Percentiles rank a stretch among this genome's conserved stretches.
These are phyloP conservation scores for Athelia sp. DNA, from an alignment of 1,284 basidiomycete genomes.

Conservation along the genomic window DNA sequence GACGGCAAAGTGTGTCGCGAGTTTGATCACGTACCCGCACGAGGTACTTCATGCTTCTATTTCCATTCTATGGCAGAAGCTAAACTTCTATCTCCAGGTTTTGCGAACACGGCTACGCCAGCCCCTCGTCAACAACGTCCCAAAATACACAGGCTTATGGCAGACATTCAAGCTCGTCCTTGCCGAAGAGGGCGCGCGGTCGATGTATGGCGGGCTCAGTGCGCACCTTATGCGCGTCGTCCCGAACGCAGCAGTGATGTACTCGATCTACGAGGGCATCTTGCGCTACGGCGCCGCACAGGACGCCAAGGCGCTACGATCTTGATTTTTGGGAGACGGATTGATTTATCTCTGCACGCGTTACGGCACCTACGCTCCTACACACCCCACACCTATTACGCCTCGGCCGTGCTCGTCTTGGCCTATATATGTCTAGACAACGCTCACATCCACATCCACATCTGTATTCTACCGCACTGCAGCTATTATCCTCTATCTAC, in stretches of 20 bases:
- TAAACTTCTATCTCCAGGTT: conserved; percentile 64
- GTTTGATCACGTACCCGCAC: conserved; percentile 93
- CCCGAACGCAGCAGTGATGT: conserved; percentile 97
- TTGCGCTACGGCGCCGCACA: conserved; percentile 50
- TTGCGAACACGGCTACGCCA: conserved; percentile 91
- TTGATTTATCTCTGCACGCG: too few species aligned
- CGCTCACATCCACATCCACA: too few species aligned
- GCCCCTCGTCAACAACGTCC: conserved; percentile 65
- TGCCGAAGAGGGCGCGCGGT: conserved; percentile 83
- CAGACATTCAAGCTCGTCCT: conserved; percentile 87
- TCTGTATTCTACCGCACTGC: too few species aligned
- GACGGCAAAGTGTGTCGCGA: conserved; percentile 90
- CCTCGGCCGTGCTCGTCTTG: too few species aligned
- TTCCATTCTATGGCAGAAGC: not conserved
- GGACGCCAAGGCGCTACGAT: too few species aligned
- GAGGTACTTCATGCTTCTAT: conserved; percentile 50
- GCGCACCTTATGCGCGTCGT: conserved; percentile 97
- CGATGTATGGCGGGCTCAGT: conserved; percentile 89
- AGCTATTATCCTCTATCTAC: too few species aligned
- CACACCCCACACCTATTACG: too few species aligned
- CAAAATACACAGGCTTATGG: conserved; percentile 83
- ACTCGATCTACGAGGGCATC: conserved; percentile 76
- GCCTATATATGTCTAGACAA: too few species aligned
- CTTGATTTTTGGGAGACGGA: too few species aligned
- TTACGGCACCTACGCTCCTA: too few species aligned